Evolutionary conservation across 768 basidiomycete species (phyloP).

Genomic region (Phlebiopsis flavidoalba): DNA sequence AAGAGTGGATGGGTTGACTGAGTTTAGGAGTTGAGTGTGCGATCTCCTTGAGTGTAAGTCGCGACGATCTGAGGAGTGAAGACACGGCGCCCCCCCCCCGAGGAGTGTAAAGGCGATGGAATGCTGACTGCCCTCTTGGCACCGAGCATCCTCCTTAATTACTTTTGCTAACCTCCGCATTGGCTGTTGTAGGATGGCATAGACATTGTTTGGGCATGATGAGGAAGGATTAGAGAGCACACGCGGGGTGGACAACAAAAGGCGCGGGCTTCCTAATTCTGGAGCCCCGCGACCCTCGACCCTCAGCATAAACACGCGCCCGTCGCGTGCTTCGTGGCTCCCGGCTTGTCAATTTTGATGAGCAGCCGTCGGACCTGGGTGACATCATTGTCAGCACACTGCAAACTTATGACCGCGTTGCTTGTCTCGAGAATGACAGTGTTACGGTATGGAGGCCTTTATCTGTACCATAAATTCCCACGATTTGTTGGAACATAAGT

Average conservation of each 20-base stretch:
- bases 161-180: neutral
- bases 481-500: too few species aligned
- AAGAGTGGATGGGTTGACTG: neutral
- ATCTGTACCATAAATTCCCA: too few species aligned
- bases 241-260: neutral
- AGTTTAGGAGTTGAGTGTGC: too few species aligned
- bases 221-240: neutral
- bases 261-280: conserved; percentile 4
- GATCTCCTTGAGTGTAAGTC: neutral
- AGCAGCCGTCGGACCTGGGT: neutral
- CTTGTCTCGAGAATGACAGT: too few species aligned
- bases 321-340: neutral
- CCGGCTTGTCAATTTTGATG: neutral
- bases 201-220: neutral
- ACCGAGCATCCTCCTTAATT: neutral
- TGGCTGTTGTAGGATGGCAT: neutral
- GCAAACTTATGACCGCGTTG: too few species aligned
- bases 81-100: neutral
- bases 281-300: conserved; percentile 10
- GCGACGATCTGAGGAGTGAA: neutral
- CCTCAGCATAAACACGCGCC: conserved; percentile 12
- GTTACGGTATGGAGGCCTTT: too few species aligned
- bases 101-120: neutral
- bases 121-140: neutral
- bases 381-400: neutral